These are phyloP conservation scores for Piromyces finnis DNA, from an alignment of 192 early-diverging fungal species.

Conservation along the genomic window DNA sequence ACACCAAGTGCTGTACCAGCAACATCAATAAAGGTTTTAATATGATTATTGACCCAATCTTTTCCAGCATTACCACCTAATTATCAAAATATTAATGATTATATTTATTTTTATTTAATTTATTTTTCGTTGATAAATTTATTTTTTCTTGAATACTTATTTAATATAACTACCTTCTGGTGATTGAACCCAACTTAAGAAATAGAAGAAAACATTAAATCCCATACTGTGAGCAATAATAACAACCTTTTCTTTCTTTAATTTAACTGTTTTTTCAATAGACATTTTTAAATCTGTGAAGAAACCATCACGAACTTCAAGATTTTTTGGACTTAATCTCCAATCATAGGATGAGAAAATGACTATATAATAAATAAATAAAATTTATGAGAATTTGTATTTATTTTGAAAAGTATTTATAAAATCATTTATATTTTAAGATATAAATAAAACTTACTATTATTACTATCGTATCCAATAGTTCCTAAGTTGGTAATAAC, in stretches of 20 bases:
- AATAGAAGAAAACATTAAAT: constrained; percentile 52
- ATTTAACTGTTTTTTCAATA: constrained; percentile 38
- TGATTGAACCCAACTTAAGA: constrained; percentile 72
- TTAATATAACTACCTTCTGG: no score
- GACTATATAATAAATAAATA: neutral
- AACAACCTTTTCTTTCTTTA: constrained; percentile 30
- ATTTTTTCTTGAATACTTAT: no score
- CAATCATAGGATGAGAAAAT: constrained; percentile 9
- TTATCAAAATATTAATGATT: no score
- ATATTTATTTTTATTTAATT: no score
- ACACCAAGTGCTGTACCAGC: constrained; percentile 73
- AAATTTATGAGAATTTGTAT: neutral
- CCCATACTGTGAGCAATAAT: constrained; percentile 51
- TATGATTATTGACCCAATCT: constrained; percentile 57
- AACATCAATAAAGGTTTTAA: constrained; percentile 67
- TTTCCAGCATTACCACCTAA: constrained; percentile 48
- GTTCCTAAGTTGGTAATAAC: neutral
- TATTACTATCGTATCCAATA: neutral
- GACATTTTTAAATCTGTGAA: constrained; percentile 55
- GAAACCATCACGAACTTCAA: constrained; percentile 66
- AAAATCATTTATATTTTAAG: no score
- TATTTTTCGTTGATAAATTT: no score
- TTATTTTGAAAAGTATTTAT: no score
- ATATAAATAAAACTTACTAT: no score
- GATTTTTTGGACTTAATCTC: constrained; percentile 57